Evolutionary conservation across 805 yeast genomes (phyloP), one percentile per base, ranked within the genome.

Genomic region (Wickerhamiella musiphila): DNA sequence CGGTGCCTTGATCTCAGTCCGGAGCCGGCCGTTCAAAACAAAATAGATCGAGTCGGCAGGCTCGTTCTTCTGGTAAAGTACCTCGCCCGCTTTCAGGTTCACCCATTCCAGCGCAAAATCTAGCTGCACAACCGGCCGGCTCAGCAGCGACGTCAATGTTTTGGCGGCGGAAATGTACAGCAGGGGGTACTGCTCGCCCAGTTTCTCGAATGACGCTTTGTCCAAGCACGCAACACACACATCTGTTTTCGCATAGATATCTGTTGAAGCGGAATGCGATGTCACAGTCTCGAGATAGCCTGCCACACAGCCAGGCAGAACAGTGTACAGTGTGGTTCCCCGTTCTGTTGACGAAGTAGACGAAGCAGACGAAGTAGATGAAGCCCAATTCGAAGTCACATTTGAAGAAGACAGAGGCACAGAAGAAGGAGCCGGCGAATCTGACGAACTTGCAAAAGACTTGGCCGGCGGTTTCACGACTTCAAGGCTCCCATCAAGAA

Each of bases 21-120:
- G 61, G 41, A 84, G 63, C 33, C 96, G 65, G 4, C 96, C 96
- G 54, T 82, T 84, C 18, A 86, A 53, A 1, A 86, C 90, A 26
- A 84, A 70, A 47, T 82, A 86, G 23, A 86, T 78, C 14, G 94
- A 93, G 49, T 82, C 84, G 0, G 96, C 93, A 13, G 67, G 66
- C 32, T 81, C 90, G 2, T 82, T 92, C 49, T 86, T 90, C 2
- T 70, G 65, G 45, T 78, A 82, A 14, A 90, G 53, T 0, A 74
- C 64, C 31, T 75, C 74, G 0, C 95, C 94, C 2, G 95, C 86
- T n/a, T 72, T 72, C 9, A 78, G 61, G 37, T 82, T 94, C 25
- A 84, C 71, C 96, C 96, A 86, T 52, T 90, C 98, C 32, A 90
- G 57, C 0, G 95, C 94, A 53, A 78, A 81, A 48, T 86, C 96